Base-by-base conservation (phyloP, 1,284 basidiomycete species). In the Dichomitus squalens region DNA sequence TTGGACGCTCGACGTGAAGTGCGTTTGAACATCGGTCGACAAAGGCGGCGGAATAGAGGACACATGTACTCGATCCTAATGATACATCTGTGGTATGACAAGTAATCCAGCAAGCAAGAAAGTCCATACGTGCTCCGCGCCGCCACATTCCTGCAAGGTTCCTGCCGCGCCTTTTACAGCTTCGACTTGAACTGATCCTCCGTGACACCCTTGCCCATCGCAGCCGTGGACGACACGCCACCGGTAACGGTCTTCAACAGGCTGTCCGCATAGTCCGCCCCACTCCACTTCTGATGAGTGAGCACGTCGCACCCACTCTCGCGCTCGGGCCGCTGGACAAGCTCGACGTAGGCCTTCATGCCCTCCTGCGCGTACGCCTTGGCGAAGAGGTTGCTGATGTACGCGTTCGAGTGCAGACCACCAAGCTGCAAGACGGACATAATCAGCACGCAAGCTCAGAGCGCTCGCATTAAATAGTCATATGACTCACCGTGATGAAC, bases 401-500 rank as follows among this genome's bases (percentile, higher is more conserved):
- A 97, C 36, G 90, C 96, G 76, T 96, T 98, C 65, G 95, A 96
- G 75, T 99, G 96, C 52, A 98, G 82, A 64, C 97, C 97, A 55
- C 87, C 96, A 58, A 98, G 93, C 93, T 95, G 18, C 8, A n/a
- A 53, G 35, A 48, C 2, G 12, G 8, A 0, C 38, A 16, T 27
- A n/a, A 44, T 49, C 27, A 64, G 36, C 33, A 44, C 16, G 18
- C 40, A 12, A 49, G 12, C 21, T 25, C 25, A 18, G 20, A 47
- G 31, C 25, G 36, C 12, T 16, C 29, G 48, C 12, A 8, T 21
- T 7, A 54, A 18, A 1, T 7, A 7, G 11, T n/a, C n/a, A n/a
- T n/a, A 31, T 34, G 20, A 79, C 90, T 71, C 57, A 94, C 92
- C 64, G 95, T 97, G 75, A 99, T 98, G 81, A 99, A 98, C 73